These are phyloP conservation scores for Gossypium longicalyx DNA, from an alignment of 345 rosid species.

Conservation along the genomic window DNA sequence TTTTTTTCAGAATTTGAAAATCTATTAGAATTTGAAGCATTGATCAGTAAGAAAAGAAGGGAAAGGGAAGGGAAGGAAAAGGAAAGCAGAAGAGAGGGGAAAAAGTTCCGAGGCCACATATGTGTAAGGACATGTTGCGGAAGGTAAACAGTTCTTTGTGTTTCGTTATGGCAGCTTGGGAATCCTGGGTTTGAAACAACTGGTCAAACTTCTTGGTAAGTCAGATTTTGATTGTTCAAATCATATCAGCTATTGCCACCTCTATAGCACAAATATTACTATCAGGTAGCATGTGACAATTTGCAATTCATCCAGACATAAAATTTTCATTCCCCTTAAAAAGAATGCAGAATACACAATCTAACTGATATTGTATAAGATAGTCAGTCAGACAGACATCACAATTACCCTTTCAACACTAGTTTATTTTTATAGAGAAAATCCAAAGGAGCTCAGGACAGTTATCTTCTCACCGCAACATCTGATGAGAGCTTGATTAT, in stretches of 20 bases:
- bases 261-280: neutral
- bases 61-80: neutral
- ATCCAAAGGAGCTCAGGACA: neutral
- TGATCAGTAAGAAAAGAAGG: neutral
- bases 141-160: neutral
- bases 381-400: neutral
- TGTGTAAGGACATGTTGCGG: neutral
- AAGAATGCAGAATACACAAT: neutral
- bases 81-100: neutral
- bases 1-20: neutral
- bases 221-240: neutral
- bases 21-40: neutral
- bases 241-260: neutral
- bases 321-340: neutral
- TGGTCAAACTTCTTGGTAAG: neutral
- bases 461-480: conserved; percentile 40
- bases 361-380: neutral
- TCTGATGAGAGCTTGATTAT: conserved; percentile 55
- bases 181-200: no score
- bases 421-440: neutral
- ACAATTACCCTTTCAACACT: neutral
- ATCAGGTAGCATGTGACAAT: neutral
- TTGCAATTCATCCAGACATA: neutral
- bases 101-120: neutral
- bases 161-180: neutral